These are phyloP conservation scores for Castanea sativa DNA, from an alignment of 306 rosid species.

Conservation along the genomic window DNA sequence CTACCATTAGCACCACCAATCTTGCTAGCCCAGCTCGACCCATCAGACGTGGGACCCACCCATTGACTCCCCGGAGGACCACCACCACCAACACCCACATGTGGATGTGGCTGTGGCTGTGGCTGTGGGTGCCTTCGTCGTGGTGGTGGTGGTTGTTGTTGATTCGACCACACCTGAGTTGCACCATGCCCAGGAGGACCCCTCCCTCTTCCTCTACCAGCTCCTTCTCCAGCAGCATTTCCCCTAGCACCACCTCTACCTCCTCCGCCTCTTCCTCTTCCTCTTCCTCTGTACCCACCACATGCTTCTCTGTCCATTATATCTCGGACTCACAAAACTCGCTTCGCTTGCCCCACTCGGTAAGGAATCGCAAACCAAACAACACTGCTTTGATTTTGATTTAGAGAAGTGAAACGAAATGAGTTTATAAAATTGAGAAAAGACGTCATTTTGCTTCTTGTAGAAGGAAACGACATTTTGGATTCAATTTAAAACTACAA, in stretches of 20 bases:
- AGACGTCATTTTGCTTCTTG: too few relatives aligned
- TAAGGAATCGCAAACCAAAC: too few relatives aligned
- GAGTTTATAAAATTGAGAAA: too few relatives aligned
- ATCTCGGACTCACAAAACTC: not conserved
- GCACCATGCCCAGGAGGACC: not conserved
- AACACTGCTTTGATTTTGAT: too few relatives aligned
- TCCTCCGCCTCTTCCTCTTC: not conserved
- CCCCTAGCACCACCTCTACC: not conserved
- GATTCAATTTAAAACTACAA: too few relatives aligned
- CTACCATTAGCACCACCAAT: not conserved
- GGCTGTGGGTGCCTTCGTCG: too few relatives aligned
- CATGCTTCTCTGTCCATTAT: conserved; percentile 10
- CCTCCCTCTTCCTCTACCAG: not conserved
- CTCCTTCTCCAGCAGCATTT: not conserved
- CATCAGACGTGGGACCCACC: not conserved
- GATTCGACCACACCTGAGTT: not conserved
- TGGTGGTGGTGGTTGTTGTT: not conserved
- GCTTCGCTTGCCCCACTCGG: too few relatives aligned
- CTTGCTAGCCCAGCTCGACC: not conserved
- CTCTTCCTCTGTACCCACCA: not conserved
- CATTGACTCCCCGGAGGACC: not conserved
- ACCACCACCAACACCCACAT: too few relatives aligned
- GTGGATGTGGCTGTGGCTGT: too few relatives aligned
- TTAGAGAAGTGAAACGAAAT: too few relatives aligned
- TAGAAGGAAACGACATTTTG: too few relatives aligned